Conservation (phyloP, 2,329 filamentous ascomycete genomes). For the Phialophora tarda region DNA sequence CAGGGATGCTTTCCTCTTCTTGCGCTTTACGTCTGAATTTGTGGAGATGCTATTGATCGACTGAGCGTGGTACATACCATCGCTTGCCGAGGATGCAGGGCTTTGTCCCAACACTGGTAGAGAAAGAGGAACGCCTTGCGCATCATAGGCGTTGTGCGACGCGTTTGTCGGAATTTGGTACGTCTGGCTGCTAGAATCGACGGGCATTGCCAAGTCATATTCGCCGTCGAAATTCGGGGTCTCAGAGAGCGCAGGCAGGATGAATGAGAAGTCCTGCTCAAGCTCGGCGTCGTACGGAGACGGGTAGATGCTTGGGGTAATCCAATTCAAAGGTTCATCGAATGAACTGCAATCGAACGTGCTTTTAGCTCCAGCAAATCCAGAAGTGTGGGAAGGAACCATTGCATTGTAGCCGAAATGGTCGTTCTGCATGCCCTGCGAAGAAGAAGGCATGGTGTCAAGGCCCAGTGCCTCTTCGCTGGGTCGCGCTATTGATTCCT, state of each 20-base stretch:
- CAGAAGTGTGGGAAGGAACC: constrained; percentile 14
- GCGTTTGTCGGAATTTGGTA: constrained; percentile 48
- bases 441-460: not conserved
- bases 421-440: constrained; percentile 19
- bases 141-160: constrained; percentile 49
- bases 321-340: constrained; percentile 47
- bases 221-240: constrained; percentile 27
- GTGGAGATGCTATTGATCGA: constrained; percentile 15
- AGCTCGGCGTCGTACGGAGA: constrained; percentile 48
- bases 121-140: constrained; percentile 15
- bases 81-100: constrained; percentile 33
- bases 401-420: constrained; percentile 17
- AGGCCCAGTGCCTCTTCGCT: constrained; percentile 1
- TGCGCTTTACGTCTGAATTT: constrained; percentile 30
- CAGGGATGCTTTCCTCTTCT: constrained; percentile 30
- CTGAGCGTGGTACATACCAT: constrained; percentile 24
- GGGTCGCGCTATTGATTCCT: not conserved
- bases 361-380: constrained; percentile 15
- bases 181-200: constrained; percentile 19
- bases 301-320: constrained; percentile 47
- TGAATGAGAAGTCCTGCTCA: constrained; percentile 43
- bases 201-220: constrained; percentile 24
- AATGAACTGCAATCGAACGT: constrained; percentile 46
- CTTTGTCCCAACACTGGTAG: constrained; percentile 28
- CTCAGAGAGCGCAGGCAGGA: constrained; percentile 30